A percentile compares a stretch with the other conserved stretches of the same genome.
Conservation (phyloP, 225 moss, liverwort and hornwort species). For the Bryum argenteum region DNA sequence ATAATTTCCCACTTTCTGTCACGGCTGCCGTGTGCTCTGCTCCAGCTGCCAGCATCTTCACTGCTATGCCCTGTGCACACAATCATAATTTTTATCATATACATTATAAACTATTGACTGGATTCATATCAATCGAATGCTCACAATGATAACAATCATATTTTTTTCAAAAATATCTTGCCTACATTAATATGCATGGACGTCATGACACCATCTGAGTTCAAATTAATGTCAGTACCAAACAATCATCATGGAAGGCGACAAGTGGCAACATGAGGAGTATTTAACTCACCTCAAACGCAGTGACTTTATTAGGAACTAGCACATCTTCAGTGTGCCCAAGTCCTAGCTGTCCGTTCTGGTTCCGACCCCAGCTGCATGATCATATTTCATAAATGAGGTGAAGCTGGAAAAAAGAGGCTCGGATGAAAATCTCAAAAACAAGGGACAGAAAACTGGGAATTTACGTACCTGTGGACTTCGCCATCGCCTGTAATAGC, state of each 20-base stretch:
- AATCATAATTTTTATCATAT: not conserved
- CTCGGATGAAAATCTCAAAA: not conserved
- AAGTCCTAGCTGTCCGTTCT: constrained; percentile 69
- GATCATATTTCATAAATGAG: not conserved
- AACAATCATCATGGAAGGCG: not conserved
- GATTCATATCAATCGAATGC: no score
- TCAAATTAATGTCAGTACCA: not conserved
- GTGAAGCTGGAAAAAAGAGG: not conserved
- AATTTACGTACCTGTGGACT: constrained; percentile 54
- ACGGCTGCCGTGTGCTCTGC: constrained; percentile 75
- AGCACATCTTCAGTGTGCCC: constrained; percentile 59
- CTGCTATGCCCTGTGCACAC: constrained; percentile 50
- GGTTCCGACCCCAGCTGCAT: constrained; percentile 68
- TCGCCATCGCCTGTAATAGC: constrained; percentile 51
- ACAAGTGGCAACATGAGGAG: not conserved
- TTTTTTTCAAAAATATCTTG: no score
- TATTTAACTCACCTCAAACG: constrained; percentile 44
- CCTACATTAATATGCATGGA: not conserved
- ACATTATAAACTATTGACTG: no score
- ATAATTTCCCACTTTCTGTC: constrained; percentile 62
- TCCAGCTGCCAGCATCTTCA: constrained; percentile 70
- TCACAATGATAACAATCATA: no score
- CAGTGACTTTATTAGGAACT: constrained; percentile 52
- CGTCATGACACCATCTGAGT: not conserved
- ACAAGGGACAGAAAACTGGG: not conserved